Evolutionary conservation across 345 rosid genomes (phyloP), one percentile per base, ranked within the genome.

Genomic region (Citrus inodora): DNA sequence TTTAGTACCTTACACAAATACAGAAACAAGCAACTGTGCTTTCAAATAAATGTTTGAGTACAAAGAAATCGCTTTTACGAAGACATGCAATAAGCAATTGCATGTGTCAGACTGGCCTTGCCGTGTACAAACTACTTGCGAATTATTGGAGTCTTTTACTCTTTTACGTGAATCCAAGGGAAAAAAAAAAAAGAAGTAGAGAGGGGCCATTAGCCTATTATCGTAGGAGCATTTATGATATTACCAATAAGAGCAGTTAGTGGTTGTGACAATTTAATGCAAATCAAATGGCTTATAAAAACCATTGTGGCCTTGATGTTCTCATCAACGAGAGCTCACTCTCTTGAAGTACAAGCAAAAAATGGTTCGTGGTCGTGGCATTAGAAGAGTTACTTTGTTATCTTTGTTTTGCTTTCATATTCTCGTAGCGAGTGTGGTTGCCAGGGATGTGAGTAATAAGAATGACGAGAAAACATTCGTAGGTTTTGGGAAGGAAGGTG

Each of bases 361-460:
- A 74, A 86, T 89, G 92, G 84, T 82, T 2, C 80, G 82, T 33
- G 74, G 67, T 2, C 80, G 82, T 33, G 74, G 67, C 22, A 76
- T 51, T 17, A 68, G 40, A 74, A 76, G 80, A 70, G 70, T 79
- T 78, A 75, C 67, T 76, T 62, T 88, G 16, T 74, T 91, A 55
- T 79, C 85, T 71, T 83, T 91, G 82, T 76, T 91, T 32, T 89
- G 91, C 56, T 68, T 88, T 66, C 75, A 82, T 81, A 83, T 85
- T 74, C 74, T 91, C 25, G 83, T 78, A 4, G 87, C 70, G 61
- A 83, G 82, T 69, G 92, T 84, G 64, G 27, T 76, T 74, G 90
- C 87, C 2, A 87, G 84, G 76, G 71, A 88, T 79, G 78, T 66
- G 3, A 48, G 51, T 8, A 76, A 64, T 30, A 67, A 81, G 22